Conservation (phyloP, 23 red algal genomes). For the Chondrus crispus region DNA sequence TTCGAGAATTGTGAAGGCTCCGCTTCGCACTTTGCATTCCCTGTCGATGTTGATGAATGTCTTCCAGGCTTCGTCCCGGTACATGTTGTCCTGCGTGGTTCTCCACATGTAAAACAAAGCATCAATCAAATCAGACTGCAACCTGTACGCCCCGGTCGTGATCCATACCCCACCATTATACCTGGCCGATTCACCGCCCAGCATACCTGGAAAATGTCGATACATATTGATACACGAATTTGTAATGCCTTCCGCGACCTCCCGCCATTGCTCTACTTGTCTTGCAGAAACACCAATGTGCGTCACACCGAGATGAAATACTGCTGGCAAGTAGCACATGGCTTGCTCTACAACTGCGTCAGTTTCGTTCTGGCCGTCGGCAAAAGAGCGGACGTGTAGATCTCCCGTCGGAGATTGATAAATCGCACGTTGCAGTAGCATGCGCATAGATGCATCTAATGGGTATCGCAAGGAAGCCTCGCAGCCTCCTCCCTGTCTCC, state of each 20-base stretch:
- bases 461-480: conserved; percentile 42
- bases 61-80: conserved; percentile 37
- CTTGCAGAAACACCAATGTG: conserved; percentile 19
- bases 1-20: conserved; percentile 23
- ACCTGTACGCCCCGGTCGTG: conserved; percentile 37
- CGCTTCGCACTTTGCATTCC: conserved; percentile 27
- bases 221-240: conserved; percentile 80
- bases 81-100: conserved; percentile 41
- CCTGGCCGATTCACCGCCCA: conserved; percentile 59
- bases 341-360: conserved; percentile 22
- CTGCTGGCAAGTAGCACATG: conserved; percentile 68
- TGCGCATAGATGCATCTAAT: conserved; percentile 52
- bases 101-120: conserved; percentile 83
- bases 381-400: conserved; percentile 15
- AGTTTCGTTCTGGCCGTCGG: not conserved
- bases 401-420: conserved; percentile 16
- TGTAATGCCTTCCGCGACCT: conserved; percentile 51
- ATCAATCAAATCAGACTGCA: conserved; percentile 65
- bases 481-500: conserved; percentile 59
- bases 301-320: conserved; percentile 41
- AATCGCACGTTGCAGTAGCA: conserved; percentile 30
- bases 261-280: conserved; percentile 51
- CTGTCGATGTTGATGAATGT: conserved; percentile 32
- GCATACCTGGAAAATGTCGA: conserved; percentile 26
- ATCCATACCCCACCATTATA: conserved; percentile 37